Percentiles rank a stretch among this genome's conserved stretches.
These are phyloP conservation scores for Vigna angularis DNA, from an alignment of 306 rosid genomes.

Conservation along the genomic window DNA sequence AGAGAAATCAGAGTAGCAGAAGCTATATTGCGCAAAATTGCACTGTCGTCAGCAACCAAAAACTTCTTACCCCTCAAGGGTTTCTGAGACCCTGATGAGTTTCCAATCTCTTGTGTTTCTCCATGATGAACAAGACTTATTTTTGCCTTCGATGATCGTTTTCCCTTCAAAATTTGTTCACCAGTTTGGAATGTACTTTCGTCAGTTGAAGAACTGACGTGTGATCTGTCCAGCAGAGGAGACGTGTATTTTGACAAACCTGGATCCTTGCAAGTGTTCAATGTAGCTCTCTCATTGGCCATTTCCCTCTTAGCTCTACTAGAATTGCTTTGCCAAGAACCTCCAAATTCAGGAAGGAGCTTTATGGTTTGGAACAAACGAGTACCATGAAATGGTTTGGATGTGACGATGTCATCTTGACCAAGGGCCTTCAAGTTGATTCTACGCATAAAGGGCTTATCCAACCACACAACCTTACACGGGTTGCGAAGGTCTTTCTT, in stretches of 20 bases:
- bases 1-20: constrained; percentile 36
- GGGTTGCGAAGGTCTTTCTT: constrained; percentile 40
- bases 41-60: constrained; percentile 68
- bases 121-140: neutral
- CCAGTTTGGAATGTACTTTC: constrained; percentile 11
- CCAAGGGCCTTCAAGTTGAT: constrained; percentile 34
- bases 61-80: constrained; percentile 66
- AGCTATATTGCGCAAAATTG: constrained; percentile 45
- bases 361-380: constrained; percentile 55
- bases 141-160: constrained; percentile 25
- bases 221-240: neutral
- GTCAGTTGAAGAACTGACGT: neutral
- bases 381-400: constrained; percentile 72
- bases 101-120: constrained; percentile 47
- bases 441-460: constrained; percentile 43
- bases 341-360: constrained; percentile 80
- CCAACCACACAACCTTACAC: constrained; percentile 76
- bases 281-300: neutral
- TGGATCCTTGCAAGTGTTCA: constrained; percentile 11
- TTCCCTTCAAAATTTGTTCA: constrained; percentile 21
- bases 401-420: constrained; percentile 55
- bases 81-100: constrained; percentile 11
- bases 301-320: constrained; percentile 3
- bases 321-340: constrained; percentile 38
- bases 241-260: constrained; percentile 17